A percentile compares a stretch with the other conserved stretches of the same genome.
These are phyloP conservation scores for Corrigiola litoralis DNA, from an alignment of 179 eudicot genomes.

Conservation along the genomic window DNA sequence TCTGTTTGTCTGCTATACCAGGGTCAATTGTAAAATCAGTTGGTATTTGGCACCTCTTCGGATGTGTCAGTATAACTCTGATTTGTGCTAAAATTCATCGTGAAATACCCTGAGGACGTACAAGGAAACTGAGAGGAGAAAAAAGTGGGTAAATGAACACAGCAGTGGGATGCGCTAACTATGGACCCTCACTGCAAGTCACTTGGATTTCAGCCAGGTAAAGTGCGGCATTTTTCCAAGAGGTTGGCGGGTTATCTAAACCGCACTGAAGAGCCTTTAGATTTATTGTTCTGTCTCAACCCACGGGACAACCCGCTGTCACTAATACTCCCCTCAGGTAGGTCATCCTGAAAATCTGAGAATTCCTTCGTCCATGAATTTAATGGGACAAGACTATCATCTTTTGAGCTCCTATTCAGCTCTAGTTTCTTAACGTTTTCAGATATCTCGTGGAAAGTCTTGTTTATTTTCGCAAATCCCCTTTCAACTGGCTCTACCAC, in stretches of 20 bases:
- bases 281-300: slow-evolving; percentile 34
- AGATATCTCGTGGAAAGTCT: slow-evolving; percentile 79
- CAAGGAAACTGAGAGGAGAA: neutral
- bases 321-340: slow-evolving; percentile 67
- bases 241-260: slow-evolving; percentile 14
- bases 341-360: slow-evolving; percentile 55
- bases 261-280: slow-evolving; percentile 40
- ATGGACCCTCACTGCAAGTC: neutral
- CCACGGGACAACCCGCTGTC: slow-evolving; percentile 74
- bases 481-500: slow-evolving; percentile 97
- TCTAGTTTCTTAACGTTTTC: slow-evolving; percentile 72
- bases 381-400: slow-evolving; percentile 73
- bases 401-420: slow-evolving; percentile 64
- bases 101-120: too few species aligned
- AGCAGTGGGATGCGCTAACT: slow-evolving; percentile 4
- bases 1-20: slow-evolving; percentile 10
- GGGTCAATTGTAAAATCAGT: slow-evolving; percentile 18
- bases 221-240: neutral
- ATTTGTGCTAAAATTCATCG: slow-evolving; percentile 3
- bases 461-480: slow-evolving; percentile 79
- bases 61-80: slow-evolving; percentile 8
- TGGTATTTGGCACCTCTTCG: slow-evolving; percentile 3
- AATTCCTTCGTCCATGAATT: slow-evolving; percentile 65
- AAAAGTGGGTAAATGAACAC: neutral
- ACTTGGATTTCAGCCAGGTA: neutral